Evolutionary conservation across 805 yeast species (phyloP).

Genomic region (Isabelozyma gotoi): DNA sequence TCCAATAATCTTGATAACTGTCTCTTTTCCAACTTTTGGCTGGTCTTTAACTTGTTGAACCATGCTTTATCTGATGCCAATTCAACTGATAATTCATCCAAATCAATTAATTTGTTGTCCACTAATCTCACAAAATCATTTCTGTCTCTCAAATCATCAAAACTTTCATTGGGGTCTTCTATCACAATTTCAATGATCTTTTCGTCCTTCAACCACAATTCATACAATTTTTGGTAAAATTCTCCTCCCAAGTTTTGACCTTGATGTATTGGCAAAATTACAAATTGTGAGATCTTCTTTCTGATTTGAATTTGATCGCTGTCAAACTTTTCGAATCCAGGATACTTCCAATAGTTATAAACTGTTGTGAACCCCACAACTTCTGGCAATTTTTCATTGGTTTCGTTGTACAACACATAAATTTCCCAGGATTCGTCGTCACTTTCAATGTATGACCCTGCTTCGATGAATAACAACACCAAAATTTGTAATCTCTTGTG

Average conservation of each 20-base stretch:
- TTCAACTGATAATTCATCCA: conserved; percentile 22
- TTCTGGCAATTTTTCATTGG: conserved; percentile 26
- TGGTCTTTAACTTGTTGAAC: conserved; percentile 39
- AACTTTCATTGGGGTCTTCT: conserved; percentile 91
- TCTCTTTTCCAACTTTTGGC: conserved; percentile 66
- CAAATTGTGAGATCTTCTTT: conserved; percentile 82
- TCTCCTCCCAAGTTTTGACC: conserved; percentile 67
- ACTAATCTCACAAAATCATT: conserved; percentile 54
- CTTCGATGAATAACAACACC: conserved; percentile 85
- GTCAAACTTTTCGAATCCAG: conserved; percentile 54
- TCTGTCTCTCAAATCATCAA: conserved; percentile 87
- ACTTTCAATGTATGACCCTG: conserved; percentile 84
- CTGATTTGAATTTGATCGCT: conserved; percentile 41
- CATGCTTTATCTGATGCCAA: conserved; percentile 23
- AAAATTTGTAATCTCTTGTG: conserved; percentile 76
- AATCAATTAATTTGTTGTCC: conserved; percentile 10
- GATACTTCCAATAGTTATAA: conserved; percentile 80
- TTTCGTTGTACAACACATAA: conserved; percentile 48
- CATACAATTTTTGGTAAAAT: conserved; percentile 57
- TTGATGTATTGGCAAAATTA: conserved; percentile 84
- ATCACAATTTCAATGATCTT: conserved; percentile 72
- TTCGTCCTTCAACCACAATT: conserved; percentile 53
- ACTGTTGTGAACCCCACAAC: conserved; percentile 82
- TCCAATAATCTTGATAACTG: conserved; percentile 80
- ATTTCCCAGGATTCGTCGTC: conserved; percentile 80